Conservation (phyloP, 495 filamentous ascomycete genomes). For the Aspergillus diversus region DNA sequence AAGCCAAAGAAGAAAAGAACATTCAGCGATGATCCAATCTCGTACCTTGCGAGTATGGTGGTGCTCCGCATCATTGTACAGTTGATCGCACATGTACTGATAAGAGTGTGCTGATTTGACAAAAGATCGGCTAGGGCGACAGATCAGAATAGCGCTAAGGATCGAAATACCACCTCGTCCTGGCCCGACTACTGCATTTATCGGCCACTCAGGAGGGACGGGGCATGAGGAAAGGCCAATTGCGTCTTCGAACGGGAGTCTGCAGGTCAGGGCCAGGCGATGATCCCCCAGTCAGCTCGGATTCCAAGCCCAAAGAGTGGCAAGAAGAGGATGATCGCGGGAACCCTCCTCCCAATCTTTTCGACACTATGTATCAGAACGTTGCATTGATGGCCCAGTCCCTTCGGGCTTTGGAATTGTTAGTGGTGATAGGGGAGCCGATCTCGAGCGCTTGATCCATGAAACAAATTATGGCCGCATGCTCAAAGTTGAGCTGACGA, state of each 20-base stretch:
- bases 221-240: constrained; percentile 21
- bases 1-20: constrained; percentile 10
- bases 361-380: constrained; percentile 15
- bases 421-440: constrained; percentile 14
- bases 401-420: neutral
- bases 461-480: constrained; percentile 15
- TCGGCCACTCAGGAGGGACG: constrained; percentile 14
- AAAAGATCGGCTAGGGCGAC: constrained; percentile 9
- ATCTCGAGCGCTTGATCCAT: constrained; percentile 6
- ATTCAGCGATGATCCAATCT: constrained; percentile 7
- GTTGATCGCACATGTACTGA: constrained; percentile 39
- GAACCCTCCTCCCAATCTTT: neutral
- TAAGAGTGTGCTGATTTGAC: constrained; percentile 40
- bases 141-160: constrained; percentile 13
- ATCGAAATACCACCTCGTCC: constrained; percentile 15
- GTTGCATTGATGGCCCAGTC: constrained; percentile 19
- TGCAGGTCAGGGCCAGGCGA: constrained; percentile 11
- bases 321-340: constrained; percentile 16
- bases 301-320: constrained; percentile 10
- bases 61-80: constrained; percentile 16
- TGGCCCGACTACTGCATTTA: constrained; percentile 7
- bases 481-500: constrained; percentile 3
- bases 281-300: constrained; percentile 23
- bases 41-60: constrained; percentile 4
- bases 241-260: constrained; percentile 4